These are phyloP conservation scores for Mortierella sp. DNA, from an alignment of 371 early-diverging fungal species.

Conservation along the genomic window DNA sequence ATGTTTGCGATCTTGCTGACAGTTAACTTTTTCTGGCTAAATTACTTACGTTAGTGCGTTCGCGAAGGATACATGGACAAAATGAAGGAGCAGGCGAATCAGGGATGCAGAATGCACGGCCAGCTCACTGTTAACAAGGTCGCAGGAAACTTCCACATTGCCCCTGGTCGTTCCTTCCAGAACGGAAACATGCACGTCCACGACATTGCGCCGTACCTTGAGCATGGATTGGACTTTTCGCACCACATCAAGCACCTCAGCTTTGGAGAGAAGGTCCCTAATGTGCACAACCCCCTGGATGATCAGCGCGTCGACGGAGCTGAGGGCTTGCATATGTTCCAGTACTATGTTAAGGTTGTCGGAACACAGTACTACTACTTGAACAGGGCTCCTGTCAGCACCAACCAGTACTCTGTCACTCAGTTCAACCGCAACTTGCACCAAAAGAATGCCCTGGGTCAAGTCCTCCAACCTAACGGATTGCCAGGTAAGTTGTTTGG, in stretches of 20 bases:
- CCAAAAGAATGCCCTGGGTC: slow-evolving; percentile 52
- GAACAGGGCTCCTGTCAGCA: slow-evolving; percentile 73
- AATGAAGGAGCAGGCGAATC: slow-evolving; percentile 83
- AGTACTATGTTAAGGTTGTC: slow-evolving; percentile 96
- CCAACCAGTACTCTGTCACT: slow-evolving; percentile 97
- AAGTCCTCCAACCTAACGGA: slow-evolving; percentile 56
- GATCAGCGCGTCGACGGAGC: slow-evolving; percentile 66
- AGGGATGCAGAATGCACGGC: slow-evolving; percentile 94
- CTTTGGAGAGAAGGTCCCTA: slow-evolving; percentile 81
- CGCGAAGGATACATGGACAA: slow-evolving; percentile 87
- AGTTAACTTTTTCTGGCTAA: not conserved
- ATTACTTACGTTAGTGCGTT: slow-evolving; percentile 73
- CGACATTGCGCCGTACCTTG: slow-evolving; percentile 76
- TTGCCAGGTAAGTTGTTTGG: slow-evolving; percentile 68
- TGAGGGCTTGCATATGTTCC: slow-evolving; percentile 74
- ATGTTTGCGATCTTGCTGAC: not conserved
- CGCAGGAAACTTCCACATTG: slow-evolving; percentile 93
- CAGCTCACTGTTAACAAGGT: slow-evolving; percentile 91
- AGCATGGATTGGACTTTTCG: slow-evolving; percentile 81
- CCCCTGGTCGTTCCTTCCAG: slow-evolving; percentile 92
- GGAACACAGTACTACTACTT: slow-evolving; percentile 85
- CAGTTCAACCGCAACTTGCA: slow-evolving; percentile 72
- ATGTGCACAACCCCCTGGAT: slow-evolving; percentile 86
- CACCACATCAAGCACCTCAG: slow-evolving; percentile 88
- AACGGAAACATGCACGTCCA: slow-evolving; percentile 88